Conservation (phyloP, 176 grass and related monocot genomes). For the Urochloa ruziziensis region DNA sequence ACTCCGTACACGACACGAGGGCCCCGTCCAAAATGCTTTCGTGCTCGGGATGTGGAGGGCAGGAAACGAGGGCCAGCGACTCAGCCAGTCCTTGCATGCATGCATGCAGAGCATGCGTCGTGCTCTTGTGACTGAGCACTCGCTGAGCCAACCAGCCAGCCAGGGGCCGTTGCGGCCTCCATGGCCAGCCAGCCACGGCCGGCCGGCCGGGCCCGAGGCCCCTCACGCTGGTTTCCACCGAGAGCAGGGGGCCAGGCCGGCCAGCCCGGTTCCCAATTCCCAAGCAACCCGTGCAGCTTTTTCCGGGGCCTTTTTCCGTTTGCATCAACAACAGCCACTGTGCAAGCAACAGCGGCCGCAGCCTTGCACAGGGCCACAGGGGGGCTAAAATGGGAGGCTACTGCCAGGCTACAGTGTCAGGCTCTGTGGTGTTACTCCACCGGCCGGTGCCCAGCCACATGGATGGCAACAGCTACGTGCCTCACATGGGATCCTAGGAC, state of each 20-base stretch:
- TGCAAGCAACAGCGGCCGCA: neutral
- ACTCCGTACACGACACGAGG: too few species aligned
- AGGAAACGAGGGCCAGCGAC: neutral
- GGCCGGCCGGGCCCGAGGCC: neutral
- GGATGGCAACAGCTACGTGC: neutral
- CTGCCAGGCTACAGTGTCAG: neutral
- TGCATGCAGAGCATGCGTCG: constrained; percentile 17
- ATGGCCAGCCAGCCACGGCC: neutral
- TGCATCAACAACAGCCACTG: neutral
- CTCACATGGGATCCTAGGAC: neutral
- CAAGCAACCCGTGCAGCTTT: neutral
- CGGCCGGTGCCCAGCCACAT: neutral
- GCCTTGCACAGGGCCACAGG: neutral
- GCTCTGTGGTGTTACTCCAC: too few species aligned
- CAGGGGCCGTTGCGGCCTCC: neutral
- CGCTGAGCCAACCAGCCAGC: neutral
- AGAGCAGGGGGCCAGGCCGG: neutral
- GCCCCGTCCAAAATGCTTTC: neutral
- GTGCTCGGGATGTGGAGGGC: constrained; percentile 24
- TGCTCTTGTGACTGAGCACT: neutral
- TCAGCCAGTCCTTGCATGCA: neutral
- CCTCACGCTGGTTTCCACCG: neutral
- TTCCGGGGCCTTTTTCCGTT: neutral
- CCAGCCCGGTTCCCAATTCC: constrained; percentile 6
- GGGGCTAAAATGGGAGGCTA: neutral